Evolutionary conservation across 2,329 filamentous ascomycete species (phyloP).

Genomic region (Colletotrichum sp.): DNA sequence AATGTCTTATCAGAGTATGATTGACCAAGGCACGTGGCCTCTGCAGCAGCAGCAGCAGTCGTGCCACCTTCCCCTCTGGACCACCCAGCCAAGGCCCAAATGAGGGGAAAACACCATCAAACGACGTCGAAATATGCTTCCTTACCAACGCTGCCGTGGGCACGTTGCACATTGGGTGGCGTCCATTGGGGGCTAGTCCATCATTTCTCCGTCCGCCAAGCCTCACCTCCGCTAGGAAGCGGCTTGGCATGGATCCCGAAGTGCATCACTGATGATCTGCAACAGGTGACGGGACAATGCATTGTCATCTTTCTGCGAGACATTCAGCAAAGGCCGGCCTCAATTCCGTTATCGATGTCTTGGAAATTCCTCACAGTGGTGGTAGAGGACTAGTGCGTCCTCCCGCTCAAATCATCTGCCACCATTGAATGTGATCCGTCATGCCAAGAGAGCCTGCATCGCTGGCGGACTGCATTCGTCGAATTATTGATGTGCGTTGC

Average conservation of each 20-base stretch:
- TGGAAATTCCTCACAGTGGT: not conserved
- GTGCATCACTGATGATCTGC: not conserved
- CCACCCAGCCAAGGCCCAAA: not conserved
- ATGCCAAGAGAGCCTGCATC: not conserved
- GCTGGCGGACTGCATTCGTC: not conserved
- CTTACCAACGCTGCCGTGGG: not conserved
- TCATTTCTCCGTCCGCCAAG: not conserved
- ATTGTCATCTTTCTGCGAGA: not conserved
- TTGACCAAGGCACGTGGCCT: constrained; percentile 3
- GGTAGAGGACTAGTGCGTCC: not conserved
- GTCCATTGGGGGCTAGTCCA: constrained; percentile 14
- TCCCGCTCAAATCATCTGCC: not conserved
- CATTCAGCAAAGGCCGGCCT: not conserved
- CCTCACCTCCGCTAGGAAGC: not conserved
- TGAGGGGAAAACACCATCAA: not conserved
- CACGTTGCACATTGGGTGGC: constrained; percentile 14
- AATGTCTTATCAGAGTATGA: not conserved
- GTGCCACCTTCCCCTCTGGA: constrained; percentile 15
- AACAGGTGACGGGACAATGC: constrained; percentile 7
- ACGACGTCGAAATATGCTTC: constrained; percentile 11
- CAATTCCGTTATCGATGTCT: not conserved
- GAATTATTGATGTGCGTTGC: not conserved
- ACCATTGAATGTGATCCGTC: not conserved
- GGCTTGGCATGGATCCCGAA: constrained; percentile 13
- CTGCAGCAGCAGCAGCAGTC: not conserved